Percentiles rank a stretch among this genome's conserved stretches.
Evolutionary conservation across 495 filamentous ascomycete species (phyloP).

Genomic region (Xeromyces bisporus): DNA sequence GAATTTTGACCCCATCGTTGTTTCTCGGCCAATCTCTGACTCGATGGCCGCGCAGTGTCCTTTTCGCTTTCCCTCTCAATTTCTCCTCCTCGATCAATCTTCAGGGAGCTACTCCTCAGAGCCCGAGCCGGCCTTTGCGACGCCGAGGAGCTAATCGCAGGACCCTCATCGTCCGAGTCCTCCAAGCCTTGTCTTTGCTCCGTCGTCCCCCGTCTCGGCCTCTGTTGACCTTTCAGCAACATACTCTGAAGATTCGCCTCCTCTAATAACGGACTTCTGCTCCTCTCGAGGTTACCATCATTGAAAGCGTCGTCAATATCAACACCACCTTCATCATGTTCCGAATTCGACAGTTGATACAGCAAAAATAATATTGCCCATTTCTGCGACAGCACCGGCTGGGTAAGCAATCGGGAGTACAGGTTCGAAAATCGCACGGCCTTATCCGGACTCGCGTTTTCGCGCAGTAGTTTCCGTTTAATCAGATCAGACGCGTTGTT

Average conservation of each 20-base stretch:
- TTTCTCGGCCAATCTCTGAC: constrained; percentile 4
- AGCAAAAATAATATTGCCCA: constrained; percentile 91
- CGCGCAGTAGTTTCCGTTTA: constrained; percentile 62
- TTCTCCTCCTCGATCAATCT: constrained; percentile 6
- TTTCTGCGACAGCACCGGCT: constrained; percentile 85
- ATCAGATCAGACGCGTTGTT: constrained; percentile 88
- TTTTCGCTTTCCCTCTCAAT: constrained; percentile 8
- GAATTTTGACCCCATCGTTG: background rate
- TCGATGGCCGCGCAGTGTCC: constrained; percentile 2
- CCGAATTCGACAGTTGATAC: constrained; percentile 55
- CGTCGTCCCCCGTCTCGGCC: constrained; percentile 10
- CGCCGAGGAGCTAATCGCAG: constrained; percentile 28
- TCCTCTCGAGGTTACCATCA: constrained; percentile 12
- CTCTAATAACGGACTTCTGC: constrained; percentile 24
- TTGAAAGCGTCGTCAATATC: constrained; percentile 13
- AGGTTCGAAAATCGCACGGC: constrained; percentile 78
- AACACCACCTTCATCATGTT: constrained; percentile 10
- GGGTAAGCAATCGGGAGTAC: constrained; percentile 68
- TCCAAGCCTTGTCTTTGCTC: constrained; percentile 9
- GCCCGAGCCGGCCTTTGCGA: constrained; percentile 19
- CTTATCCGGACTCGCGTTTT: constrained; percentile 61
- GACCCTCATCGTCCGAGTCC: constrained; percentile 27
- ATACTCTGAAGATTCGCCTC: constrained; percentile 22
- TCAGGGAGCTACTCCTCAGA: constrained; percentile 16
- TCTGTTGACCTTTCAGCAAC: constrained; percentile 14